Percentiles rank a stretch among this genome's conserved stretches.
These are phyloP conservation scores for Suillus plorans DNA, from an alignment of 768 basidiomycete genomes.

Conservation along the genomic window DNA sequence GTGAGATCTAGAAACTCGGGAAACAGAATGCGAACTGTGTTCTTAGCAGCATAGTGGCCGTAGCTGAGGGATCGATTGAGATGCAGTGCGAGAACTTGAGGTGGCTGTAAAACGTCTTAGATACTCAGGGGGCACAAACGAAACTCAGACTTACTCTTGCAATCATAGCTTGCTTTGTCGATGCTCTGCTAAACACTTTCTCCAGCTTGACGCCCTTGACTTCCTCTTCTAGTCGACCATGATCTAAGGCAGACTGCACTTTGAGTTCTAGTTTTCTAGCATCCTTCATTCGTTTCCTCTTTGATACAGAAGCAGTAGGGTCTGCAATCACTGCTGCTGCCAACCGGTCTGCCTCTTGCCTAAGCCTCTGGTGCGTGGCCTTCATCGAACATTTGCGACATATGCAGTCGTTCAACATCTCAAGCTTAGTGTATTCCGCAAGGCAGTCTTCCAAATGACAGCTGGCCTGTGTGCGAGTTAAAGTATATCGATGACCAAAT, in stretches of 20 bases:
- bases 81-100: constrained; percentile 83
- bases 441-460: constrained; percentile 83
- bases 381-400: constrained; percentile 90
- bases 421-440: constrained; percentile 84
- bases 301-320: constrained; percentile 57
- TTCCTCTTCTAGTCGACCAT: constrained; percentile 82
- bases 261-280: constrained; percentile 61
- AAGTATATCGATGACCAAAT: constrained; percentile 8
- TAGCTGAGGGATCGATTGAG: constrained; percentile 89
- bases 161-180: constrained; percentile 90
- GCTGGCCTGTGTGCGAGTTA: constrained; percentile 41
- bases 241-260: constrained; percentile 63
- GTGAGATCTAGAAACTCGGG: constrained; percentile 89
- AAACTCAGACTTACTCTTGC: constrained; percentile 61
- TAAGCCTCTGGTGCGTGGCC: constrained; percentile 68
- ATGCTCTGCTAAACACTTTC: constrained; percentile 69
- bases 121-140: constrained; percentile 1
- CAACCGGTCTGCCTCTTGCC: constrained; percentile 60
- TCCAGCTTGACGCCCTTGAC: constrained; percentile 79
- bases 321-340: constrained; percentile 34
- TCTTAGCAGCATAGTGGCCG: constrained; percentile 77
- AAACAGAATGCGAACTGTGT: constrained; percentile 76
- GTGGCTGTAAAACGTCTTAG: constrained; percentile 55
- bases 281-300: constrained; percentile 75
- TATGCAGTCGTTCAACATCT: constrained; percentile 86